Conservation (phyloP, 1,139 yeast genomes). For the Blastobotrys arbuscula region DNA sequence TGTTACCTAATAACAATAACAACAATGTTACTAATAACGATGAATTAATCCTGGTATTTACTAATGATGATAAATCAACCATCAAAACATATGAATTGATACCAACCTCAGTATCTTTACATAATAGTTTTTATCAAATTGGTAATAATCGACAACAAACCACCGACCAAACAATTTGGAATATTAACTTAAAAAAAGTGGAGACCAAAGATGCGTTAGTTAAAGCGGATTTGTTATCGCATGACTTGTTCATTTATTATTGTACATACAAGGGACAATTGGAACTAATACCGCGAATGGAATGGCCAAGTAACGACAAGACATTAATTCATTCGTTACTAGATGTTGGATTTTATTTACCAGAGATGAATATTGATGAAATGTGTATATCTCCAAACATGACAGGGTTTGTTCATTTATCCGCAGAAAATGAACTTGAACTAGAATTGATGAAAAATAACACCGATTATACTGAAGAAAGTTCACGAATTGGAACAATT, state of each 20-base stretch:
- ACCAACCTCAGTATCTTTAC: slow-evolving; percentile 31
- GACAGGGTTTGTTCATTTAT: slow-evolving; percentile 43
- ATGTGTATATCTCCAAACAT: slow-evolving; percentile 33
- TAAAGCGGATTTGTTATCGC: slow-evolving; percentile 19
- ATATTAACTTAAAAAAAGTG: slow-evolving; percentile 10
- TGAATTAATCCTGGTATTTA: slow-evolving; percentile 37
- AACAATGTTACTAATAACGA: slow-evolving; percentile 30
- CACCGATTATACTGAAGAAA: slow-evolving; percentile 15
- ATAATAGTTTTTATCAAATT: slow-evolving; percentile 27
- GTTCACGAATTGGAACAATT: slow-evolving; percentile 34
- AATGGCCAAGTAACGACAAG: slow-evolving; percentile 20
- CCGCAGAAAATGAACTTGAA: slow-evolving; percentile 13
- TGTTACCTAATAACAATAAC: slow-evolving; percentile 11
- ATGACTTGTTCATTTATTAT: slow-evolving; percentile 23
- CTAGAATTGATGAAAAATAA: slow-evolving; percentile 18
- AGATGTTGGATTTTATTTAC: slow-evolving; percentile 51
- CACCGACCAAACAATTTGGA: slow-evolving; percentile 10
- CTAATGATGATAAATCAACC: slow-evolving; percentile 20
- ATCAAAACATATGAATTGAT: slow-evolving; percentile 25
- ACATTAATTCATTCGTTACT: slow-evolving; percentile 40
- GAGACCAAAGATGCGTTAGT: slow-evolving; percentile 17
- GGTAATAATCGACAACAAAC: slow-evolving; percentile 18
- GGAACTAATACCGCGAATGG: slow-evolving; percentile 12
- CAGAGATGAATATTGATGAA: slow-evolving; percentile 2
- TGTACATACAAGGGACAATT: slow-evolving; percentile 22